Base-by-base conservation (phyloP, 495 filamentous ascomycete genomes). In the Neurospora tetraspora region DNA sequence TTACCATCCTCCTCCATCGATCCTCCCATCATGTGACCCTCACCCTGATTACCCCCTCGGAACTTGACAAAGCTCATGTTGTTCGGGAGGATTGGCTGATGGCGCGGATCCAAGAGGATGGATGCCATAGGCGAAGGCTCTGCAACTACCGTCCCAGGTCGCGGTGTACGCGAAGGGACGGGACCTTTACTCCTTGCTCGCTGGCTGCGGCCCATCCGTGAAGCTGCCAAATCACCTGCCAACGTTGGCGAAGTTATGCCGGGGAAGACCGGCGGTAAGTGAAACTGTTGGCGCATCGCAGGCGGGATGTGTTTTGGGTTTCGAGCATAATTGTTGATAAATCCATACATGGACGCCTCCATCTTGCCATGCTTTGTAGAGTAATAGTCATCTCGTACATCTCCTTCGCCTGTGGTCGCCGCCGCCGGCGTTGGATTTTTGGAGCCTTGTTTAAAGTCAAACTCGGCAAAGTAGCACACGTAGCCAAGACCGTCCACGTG, bases 381-480 rank as follows among this genome's bases (percentile, higher is more conserved):
- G 77, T 94, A 98, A 80, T 98, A 98, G 74, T 98, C 94, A 37
- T 94, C 92, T 4, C 95, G 90, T 9, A 92, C 87, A 78, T 93
- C 94, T 39, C 72, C 75, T 6, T 80, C 82, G 45, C 76, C 81
- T 34, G 53, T 16, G 6, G 27, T 27, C 14, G 69, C 74, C 20
- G 11, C 65, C 71, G 82, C 83, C 38, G 77, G 70, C 59, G 78
- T 74, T 34, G 83, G 83, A 70, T 85, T 89, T 72, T 90, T 90
- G 20, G 87, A 83, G 36, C 90, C 92, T 77, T 92, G 94, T 80
- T 97, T 93, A 85, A 98, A 99, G 75, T 97, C 92, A 75, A 99
- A 99, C n/a, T 97, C 93, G 23, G 94, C 96, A 82, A 97, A 98
- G 16, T 93, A 96, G 80, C 96, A 99, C 23, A 98, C 92, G 78